Evolutionary conservation across 106 monocot species (phyloP), one percentile per base, ranked within the genome.

Genomic region (Dioscorea zingiberensis): DNA sequence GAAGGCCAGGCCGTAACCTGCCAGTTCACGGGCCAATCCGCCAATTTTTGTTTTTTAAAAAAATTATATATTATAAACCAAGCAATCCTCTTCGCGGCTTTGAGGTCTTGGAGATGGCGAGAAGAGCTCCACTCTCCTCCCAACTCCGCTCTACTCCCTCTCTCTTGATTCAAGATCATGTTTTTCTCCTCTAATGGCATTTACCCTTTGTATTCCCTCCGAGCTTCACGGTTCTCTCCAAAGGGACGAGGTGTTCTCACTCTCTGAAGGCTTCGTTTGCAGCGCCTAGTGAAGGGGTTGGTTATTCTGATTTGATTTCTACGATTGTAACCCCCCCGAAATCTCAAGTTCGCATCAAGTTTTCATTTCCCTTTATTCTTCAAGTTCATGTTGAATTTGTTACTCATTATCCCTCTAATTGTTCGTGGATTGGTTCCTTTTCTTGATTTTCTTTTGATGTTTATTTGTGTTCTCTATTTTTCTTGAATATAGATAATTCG

Each of bases 341-440:
- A 26, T 4, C 70, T 21, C 19, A 62, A 60, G 48, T 71, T 61
- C 25, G 16, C 7, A 71, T 60, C 0, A 60, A 48, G 70, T 61
- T 49, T 64, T 27, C 46, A 2, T 73, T 63, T 24, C 3, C 55
- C 26, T 18, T 27, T 11, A 10, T 38, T 10, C 38, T 38, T 38
- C 38, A n/a, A n/a, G n/a, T n/a, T n/a, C n/a, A n/a, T n/a, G n/a
- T n/a, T n/a, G n/a, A n/a, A n/a, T n/a, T n/a, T n/a, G n/a, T n/a
- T n/a, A n/a, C n/a, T n/a, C n/a, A n/a, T n/a, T n/a, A n/a, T n/a
- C n/a, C n/a, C n/a, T n/a, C n/a, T n/a, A n/a, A n/a, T n/a, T n/a
- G n/a, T 38, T 10, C 6, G 38, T 38, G 38, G 10, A 38, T 38
- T 2, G 6, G 38, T 38, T 38, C 38, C 4, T 38, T 38, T 38